These are phyloP conservation scores for Tetradesmus obliquus DNA, from an alignment of 139 green algal species.

Conservation along the genomic window DNA sequence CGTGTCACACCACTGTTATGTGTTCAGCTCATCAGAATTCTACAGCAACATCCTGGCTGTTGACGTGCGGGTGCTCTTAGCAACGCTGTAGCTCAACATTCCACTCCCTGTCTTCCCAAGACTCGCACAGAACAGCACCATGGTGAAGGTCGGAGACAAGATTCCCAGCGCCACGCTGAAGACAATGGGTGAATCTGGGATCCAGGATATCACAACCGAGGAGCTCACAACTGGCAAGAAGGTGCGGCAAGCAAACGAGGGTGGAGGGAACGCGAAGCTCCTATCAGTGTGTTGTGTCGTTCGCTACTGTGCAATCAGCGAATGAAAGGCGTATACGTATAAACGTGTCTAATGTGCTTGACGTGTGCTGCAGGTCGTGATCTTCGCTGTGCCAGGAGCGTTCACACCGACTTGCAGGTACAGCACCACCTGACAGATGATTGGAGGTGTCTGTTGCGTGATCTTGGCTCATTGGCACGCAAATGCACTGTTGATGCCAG, in stretches of 20 bases:
- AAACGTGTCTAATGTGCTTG: background rate
- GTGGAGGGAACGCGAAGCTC: background rate
- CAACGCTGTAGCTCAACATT: background rate
- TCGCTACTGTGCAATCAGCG: background rate
- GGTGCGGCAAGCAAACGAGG: background rate
- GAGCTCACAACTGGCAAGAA: slow-evolving; percentile 41
- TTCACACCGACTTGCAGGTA: slow-evolving; percentile 83
- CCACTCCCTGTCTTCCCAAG: background rate
- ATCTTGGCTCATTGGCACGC: background rate
- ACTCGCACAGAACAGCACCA: background rate
- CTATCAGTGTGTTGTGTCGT: background rate
- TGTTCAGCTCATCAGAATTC: no score
- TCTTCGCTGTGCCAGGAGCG: slow-evolving; percentile 80
- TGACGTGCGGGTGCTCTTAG: no score
- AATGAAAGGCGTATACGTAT: background rate
- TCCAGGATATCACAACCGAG: slow-evolving; percentile 23
- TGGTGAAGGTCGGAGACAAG: slow-evolving; percentile 48
- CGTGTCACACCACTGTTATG: no score
- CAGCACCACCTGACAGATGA: background rate
- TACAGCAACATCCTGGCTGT: no score
- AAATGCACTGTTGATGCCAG: no score
- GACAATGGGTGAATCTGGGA: background rate
- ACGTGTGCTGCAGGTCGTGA: slow-evolving; percentile 62
- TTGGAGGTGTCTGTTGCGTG: background rate
- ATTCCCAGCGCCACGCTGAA: slow-evolving; percentile 34